Evolutionary conservation across 768 basidiomycete genomes (phyloP), one percentile per base, ranked within the genome.

Genomic region (Terana coerulea): DNA sequence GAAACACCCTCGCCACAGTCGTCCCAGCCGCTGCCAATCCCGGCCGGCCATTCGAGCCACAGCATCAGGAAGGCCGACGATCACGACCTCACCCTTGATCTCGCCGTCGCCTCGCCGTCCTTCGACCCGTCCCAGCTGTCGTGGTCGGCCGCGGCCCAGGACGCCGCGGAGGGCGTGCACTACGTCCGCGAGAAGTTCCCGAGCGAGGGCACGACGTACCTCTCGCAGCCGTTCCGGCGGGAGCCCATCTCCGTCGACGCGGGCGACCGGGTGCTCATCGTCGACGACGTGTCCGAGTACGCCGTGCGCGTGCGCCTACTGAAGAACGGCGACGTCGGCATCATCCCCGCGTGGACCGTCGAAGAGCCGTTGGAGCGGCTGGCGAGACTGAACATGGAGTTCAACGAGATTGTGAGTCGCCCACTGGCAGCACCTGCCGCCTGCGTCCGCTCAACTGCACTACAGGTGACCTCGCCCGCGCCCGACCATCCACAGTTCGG

Each of bases 331-430:
- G 37, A 14, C 9, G 54, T 60, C 8, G 64, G 64, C 19, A 28
- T 61, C 12, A 47, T 65, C 11, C 64, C 64, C n/a, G 51, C 56
- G 22, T 65, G 64, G 64, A 61, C 61, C 52, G 44, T 58, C 24
- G 64, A 65, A 55, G 64, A 58, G 34, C 58, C 64, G 26, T 50
- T 63, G 34, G 62, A 65, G 46, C 41, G 62, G 31, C 46, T 65
- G n/a, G 62, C 64, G 49, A 37, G 64, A 39, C 41, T 62, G 48
- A 65, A 65, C 44, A 65, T 63, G 52, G 56, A 56, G 44, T 56
- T 63, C 49, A 65, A 65, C 55, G 64, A 65, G 30, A 59, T 58
- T 33, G 64, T 65, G 53, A 44, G 64, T 60, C 4, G 2, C 26
- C n/a, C 3, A 9, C 14, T 14, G 11, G 15, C n/a, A 17, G 14